Evolutionary conservation across 2,329 filamentous ascomycete species (phyloP).

Genomic region (Fusarium transvaalense): DNA sequence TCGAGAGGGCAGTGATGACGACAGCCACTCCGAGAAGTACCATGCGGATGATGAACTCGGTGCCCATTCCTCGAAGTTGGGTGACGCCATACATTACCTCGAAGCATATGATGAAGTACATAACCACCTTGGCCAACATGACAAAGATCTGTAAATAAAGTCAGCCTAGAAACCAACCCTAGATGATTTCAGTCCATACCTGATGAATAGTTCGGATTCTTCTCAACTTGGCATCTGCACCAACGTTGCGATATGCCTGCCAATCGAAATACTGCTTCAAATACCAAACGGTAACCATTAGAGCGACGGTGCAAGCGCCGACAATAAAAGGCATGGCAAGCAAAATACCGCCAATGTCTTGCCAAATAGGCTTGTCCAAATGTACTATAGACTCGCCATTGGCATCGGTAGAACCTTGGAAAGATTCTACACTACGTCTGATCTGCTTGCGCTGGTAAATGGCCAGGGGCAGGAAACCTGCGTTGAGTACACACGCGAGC

Average conservation of each 20-base stretch:
- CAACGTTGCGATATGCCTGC: constrained; percentile 19
- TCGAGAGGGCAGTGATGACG: neutral
- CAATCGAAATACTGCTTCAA: constrained; percentile 13
- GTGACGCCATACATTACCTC: neutral
- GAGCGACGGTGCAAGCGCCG: neutral
- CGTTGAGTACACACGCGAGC: constrained; percentile 9
- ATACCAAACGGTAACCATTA: constrained; percentile 4
- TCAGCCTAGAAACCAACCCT: accelerated
- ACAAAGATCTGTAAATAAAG: neutral
- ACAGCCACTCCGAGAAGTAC: constrained; percentile 1
- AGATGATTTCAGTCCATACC: neutral
- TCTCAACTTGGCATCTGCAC: constrained; percentile 10
- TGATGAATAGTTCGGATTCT: constrained; percentile 10
- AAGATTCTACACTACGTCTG: neutral
- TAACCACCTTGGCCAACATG: constrained; percentile 12
- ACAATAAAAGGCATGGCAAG: neutral
- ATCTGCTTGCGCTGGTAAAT: constrained; percentile 3
- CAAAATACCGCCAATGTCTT: neutral
- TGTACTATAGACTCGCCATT: neutral
- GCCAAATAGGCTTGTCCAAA: constrained; percentile 2
- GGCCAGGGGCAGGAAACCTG: constrained; percentile 2
- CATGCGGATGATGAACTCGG: neutral
- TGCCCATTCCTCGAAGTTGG: neutral
- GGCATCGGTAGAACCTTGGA: neutral
- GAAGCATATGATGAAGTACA: constrained; percentile 14